Evolutionary conservation across 2,329 filamentous ascomycete species (phyloP), one percentile per base, ranked within the genome.

Genomic region (Trichoderma arundinaceum): DNA sequence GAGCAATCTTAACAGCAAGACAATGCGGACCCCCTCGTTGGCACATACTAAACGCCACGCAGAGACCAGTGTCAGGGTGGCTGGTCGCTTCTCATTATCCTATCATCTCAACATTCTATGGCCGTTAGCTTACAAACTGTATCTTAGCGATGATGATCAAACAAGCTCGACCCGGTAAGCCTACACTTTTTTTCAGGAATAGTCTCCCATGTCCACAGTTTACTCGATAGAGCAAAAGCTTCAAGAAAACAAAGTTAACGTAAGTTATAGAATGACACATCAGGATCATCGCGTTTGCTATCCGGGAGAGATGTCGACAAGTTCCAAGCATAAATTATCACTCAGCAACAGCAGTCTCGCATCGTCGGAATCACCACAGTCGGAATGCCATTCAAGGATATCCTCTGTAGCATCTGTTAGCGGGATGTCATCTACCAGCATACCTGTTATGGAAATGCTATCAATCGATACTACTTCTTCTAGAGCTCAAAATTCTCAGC

Each of bases 321-420:
- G 13, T 19, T 17, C 61, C 10, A 72, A 67, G 10, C 76, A 78
- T 66, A 74, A 69, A 53, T 67, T 75, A 63, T 85, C 83, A 0
- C 80, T 82, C 69, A 86, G 84, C 69, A 78, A 80, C 61, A 83
- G 83, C 76, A 86, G 82, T 64, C 73, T 84, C 15, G 83, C 83
- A 3, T 84, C 81, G 1, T 81, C 81, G 70, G 78, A 79, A 17
- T 82, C 82, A 2, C 81, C 83, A 2, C 79, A 77, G 0, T 84
- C 82, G 1, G 74, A 76, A 13, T 76, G 78, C 0, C 83, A 86
- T 70, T 86, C 84, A 2, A 78, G 84, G 43, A 78, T 84, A 57
- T 86, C 84, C 1, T 86, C 84, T 0, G 77, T 82, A 49, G 86
- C 84, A 1, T 86, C 83, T 0, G 76, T 83, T 22, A 80, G 80